A percentile compares a stretch with the other conserved stretches of the same genome.
phyloP scores from a whole-genome alignment of 2,329 filamentous ascomycete genomes.

The Scopulariopsis brevicaulis region DNA sequence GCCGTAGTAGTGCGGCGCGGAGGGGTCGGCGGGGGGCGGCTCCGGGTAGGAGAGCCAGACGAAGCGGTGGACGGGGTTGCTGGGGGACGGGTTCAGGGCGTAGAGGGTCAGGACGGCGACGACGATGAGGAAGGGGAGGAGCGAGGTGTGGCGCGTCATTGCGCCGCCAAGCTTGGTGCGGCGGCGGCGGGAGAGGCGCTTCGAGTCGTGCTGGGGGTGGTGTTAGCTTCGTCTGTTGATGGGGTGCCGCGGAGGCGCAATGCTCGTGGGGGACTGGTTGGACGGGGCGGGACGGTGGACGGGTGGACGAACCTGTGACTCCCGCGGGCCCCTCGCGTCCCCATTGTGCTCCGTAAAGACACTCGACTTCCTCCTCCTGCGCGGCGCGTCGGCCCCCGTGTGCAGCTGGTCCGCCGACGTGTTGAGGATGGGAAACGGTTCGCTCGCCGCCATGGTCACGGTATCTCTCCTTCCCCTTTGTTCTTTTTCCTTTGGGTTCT shows the following conservation, averaged over 20 bases:
- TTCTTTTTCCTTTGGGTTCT: not conserved
- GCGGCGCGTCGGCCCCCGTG: conserved; percentile 21
- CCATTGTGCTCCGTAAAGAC: conserved; percentile 25
- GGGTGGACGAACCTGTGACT: conserved; percentile 1
- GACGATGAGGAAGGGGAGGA: conserved; percentile 58
- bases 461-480: not conserved
- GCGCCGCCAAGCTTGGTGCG: conserved; percentile 40
- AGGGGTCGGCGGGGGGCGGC: conserved; percentile 29
- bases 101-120: conserved; percentile 55
- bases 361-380: conserved; percentile 45
- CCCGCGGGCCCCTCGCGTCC: not conserved
- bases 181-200: conserved; percentile 38
- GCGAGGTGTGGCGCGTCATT: conserved; percentile 50
- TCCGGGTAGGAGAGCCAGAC: conserved; percentile 86
- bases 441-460: conserved; percentile 28
- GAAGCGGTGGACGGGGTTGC: conserved; percentile 70
- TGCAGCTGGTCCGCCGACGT: conserved; percentile 36
- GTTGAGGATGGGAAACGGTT: conserved; percentile 45
- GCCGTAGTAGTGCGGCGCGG: conserved; percentile 58
- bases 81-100: conserved; percentile 61
- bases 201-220: conserved; percentile 2
- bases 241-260: not conserved
- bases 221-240: conserved; percentile 5
- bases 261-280: not conserved
- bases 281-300: not conserved